A percentile compares a stretch with the other conserved stretches of the same genome.
phyloP scores from a whole-genome alignment of 2,329 filamentous ascomycete genomes.

The Aspergillus cejpii region DNA sequence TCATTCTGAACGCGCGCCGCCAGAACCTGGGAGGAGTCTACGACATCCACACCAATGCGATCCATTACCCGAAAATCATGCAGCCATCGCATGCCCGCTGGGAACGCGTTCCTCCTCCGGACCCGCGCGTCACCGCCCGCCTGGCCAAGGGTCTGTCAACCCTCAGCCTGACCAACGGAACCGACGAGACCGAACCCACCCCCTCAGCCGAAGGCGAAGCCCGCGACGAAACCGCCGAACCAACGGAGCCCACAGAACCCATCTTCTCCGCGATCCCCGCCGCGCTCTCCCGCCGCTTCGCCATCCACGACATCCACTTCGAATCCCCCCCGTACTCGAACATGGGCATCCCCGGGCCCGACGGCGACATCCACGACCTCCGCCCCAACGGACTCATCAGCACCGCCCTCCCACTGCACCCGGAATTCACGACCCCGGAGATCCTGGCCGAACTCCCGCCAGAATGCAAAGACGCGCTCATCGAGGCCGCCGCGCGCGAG shows the following conservation, averaged over 20 bases:
- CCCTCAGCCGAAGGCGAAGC: constrained; percentile 11
- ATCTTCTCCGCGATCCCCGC: constrained; percentile 52
- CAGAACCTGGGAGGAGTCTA: constrained; percentile 71
- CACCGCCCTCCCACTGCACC: constrained; percentile 28
- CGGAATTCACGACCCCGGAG: constrained; percentile 36
- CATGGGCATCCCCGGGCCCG: constrained; percentile 52
- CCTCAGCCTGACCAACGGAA: constrained; percentile 31
- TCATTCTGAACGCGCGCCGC: constrained; percentile 61
- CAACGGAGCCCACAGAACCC: constrained; percentile 18
- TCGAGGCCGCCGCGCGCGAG: constrained; percentile 60
- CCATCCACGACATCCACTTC: constrained; percentile 56
- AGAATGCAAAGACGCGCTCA: constrained; percentile 63
- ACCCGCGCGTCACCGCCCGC: constrained; percentile 23
- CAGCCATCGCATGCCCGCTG: constrained; percentile 83
- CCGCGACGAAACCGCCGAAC: constrained; percentile 2
- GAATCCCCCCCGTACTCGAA: constrained; percentile 53
- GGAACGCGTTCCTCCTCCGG: constrained; percentile 58
- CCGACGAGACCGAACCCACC: constrained; percentile 15
- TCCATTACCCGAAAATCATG: constrained; percentile 81
- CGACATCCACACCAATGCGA: constrained; percentile 85
- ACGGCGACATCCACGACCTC: constrained; percentile 36
- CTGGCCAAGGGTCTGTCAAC: constrained; percentile 32
- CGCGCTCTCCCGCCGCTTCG: constrained; percentile 55
- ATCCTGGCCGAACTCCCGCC: constrained; percentile 41
- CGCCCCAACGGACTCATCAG: constrained; percentile 40